Evolutionary conservation across 345 rosid species (phyloP), one percentile per base, ranked within the genome.

Genomic region (Mallotus nudiflorus): DNA sequence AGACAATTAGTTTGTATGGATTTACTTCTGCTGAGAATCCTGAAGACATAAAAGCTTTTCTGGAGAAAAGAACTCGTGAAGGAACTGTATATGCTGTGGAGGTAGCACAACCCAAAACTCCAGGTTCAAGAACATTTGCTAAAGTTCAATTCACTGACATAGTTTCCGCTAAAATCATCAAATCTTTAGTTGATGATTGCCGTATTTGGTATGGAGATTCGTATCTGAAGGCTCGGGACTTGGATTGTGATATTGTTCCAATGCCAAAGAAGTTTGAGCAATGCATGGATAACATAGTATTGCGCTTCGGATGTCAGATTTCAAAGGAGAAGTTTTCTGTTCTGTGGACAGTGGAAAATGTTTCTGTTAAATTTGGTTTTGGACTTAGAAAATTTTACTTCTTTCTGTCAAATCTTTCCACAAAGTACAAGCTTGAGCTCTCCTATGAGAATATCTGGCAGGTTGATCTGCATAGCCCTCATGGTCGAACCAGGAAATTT

Each of bases 391-490:
- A 63, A 44, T 67, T 87, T 20, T 76, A 80, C 66, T 89, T 93
- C 60, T 31, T 71, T 0, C 45, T 91, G 48, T 73, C 80, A 52
- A 66, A 87, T 80, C 31, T 5, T 44, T 24, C 15, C 0, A 49
- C 13, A 2, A 81, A 85, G 0, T 87, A 91, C 71, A 89, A 84
- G 71, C 96, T 93, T 6, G 91, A 85, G 77, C 90, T 91, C 45
- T 79, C 82, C 27, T 85, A 85, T 28, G 98, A 93, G 49, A 91
- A 87, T 53, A 75, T 93, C 28, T 93, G 97, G 97, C 85, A 82
- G 81, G 81, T 93, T 19, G 85, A 87, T 84, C 76, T 87, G 24
- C 90, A 82, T 69, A 59, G 77, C 1, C 77, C n/a, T n/a, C n/a
- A n/a, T n/a, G n/a, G n/a, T n/a, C n/a, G n/a, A n/a, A n/a, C n/a